phyloP scores from a whole-genome alignment of 1,284 basidiomycete species.

The Cutaneotrichosporon mucoides region DNA sequence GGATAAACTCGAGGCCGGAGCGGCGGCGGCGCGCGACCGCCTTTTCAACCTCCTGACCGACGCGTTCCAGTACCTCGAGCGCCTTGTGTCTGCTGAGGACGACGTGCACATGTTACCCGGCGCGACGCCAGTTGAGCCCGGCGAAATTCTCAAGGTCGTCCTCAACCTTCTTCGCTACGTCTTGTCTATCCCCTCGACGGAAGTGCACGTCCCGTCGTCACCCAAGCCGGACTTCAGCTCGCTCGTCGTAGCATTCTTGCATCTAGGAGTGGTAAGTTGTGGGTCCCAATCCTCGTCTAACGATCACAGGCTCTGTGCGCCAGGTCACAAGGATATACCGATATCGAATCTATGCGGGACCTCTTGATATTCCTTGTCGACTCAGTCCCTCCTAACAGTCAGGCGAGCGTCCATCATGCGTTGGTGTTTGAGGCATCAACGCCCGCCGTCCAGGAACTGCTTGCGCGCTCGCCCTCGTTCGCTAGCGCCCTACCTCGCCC shows the following conservation, averaged over 20 bases:
- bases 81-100: constrained; percentile 26
- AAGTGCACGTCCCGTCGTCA: constrained; percentile 19
- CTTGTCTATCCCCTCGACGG: constrained; percentile 25
- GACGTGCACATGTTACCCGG: constrained; percentile 27
- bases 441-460: constrained; percentile 18
- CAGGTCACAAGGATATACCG: constrained; percentile 9
- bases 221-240: constrained; percentile 40
- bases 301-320: constrained; percentile 16
- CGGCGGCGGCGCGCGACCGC: constrained; percentile 30
- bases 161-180: constrained; percentile 35
- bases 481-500: constrained; percentile 27
- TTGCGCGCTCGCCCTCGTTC: constrained; percentile 19
- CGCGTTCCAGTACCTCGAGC: constrained; percentile 35
- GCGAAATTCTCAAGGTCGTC: constrained; percentile 26
- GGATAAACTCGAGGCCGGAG: constrained; percentile 11
- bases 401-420: constrained; percentile 18
- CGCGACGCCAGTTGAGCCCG: constrained; percentile 28
- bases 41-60: constrained; percentile 36
- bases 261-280: constrained; percentile 30
- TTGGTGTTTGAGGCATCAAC: constrained; percentile 31
- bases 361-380: constrained; percentile 28
- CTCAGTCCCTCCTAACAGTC: constrained; percentile 8
- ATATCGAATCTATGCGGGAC: constrained; percentile 23
- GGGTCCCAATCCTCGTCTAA: background rate
- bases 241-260: constrained; percentile 30